phyloP scores from a whole-genome alignment of 768 basidiomycete species.

The Coprinopsis sp. region DNA sequence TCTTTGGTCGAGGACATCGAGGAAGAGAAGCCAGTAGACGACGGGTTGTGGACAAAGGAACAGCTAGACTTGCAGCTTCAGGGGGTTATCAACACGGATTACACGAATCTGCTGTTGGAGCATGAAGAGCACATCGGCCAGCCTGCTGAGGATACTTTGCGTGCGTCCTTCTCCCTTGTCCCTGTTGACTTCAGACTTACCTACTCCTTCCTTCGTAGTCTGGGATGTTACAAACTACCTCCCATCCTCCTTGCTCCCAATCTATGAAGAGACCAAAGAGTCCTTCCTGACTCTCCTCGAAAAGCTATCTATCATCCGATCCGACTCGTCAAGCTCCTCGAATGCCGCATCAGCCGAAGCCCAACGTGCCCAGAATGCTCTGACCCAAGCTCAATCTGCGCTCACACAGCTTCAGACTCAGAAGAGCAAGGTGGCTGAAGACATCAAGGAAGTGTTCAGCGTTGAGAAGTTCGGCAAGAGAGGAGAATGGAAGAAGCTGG shows the following conservation, averaged over 20 bases:
- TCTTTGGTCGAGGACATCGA: constrained; percentile 29
- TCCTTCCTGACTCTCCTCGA: constrained; percentile 58
- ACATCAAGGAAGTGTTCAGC: constrained; percentile 64
- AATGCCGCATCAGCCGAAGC: constrained; percentile 38
- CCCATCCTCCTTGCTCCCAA: constrained; percentile 72
- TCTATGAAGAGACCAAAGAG: constrained; percentile 66
- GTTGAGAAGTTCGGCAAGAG: constrained; percentile 63
- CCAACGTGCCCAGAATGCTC: constrained; percentile 56
- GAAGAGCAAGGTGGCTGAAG: constrained; percentile 48
- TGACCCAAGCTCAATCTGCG: constrained; percentile 57
- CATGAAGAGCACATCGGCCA: constrained; percentile 67
- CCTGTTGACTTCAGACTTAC: neutral
- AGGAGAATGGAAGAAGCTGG: constrained; percentile 96
- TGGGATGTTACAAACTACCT: constrained; percentile 79
- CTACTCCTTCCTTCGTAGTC: constrained; percentile 41
- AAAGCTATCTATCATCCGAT: constrained; percentile 54
- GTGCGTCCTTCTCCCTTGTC: constrained; percentile 41
- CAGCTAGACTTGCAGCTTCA: constrained; percentile 57
- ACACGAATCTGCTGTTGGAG: constrained; percentile 68
- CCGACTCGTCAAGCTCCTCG: constrained; percentile 37
- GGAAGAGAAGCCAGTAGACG: constrained; percentile 49
- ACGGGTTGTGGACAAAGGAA: constrained; percentile 56
- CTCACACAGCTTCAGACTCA: constrained; percentile 51
- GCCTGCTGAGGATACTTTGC: constrained; percentile 41
- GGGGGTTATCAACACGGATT: constrained; percentile 56